Evolutionary conservation across 805 yeast species (phyloP), one percentile per base, ranked within the genome.

Genomic region (Kodamaea sagamina): DNA sequence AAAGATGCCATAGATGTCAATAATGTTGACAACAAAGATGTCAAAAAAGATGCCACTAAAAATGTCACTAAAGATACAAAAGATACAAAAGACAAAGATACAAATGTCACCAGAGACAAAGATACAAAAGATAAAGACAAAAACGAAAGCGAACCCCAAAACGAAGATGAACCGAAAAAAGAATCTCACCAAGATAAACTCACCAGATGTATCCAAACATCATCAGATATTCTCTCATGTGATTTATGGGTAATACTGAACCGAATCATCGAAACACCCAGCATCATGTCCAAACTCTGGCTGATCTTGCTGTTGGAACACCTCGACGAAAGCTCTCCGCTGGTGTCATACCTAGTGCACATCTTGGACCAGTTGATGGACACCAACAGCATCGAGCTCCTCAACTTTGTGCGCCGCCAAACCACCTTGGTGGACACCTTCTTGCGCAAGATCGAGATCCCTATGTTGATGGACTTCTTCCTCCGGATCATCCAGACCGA

Each of bases 381-480:
- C 44, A 58, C 71, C 4, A 69, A 71, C 49, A 61, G 71, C 51
- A 65, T 71, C 16, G 92, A 86, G 51, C 80, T 89, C 79, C 67
- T 68, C 48, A 79, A 64, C 67, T 92, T 86, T 58, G 78, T 93
- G 36, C 65, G 88, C 41, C 71, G 78, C 24, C 89, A 86, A 58
- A 74, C 78, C 1, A 70, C 75, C 51, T 69, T 93, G 47, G 96
- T 89, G 26, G 87, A 84, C 53, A 77, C 87, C 48, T 89, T 92
- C 60, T 71, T 92, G 63, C 76, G 75, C 42, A 96, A 92, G 63
- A 81, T 93, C 46, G 97, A 89, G 55, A 87, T 90, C 46, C 97
- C 98, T 3, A 89, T 96, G 39, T 65, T 93, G 46, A 90, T 92
- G 90, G 99, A 93, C 64, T 88, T 92, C 55, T 67, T 93, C 44